Conservation (phyloP, 257 asterid species). For the Sherardia arvensis region DNA sequence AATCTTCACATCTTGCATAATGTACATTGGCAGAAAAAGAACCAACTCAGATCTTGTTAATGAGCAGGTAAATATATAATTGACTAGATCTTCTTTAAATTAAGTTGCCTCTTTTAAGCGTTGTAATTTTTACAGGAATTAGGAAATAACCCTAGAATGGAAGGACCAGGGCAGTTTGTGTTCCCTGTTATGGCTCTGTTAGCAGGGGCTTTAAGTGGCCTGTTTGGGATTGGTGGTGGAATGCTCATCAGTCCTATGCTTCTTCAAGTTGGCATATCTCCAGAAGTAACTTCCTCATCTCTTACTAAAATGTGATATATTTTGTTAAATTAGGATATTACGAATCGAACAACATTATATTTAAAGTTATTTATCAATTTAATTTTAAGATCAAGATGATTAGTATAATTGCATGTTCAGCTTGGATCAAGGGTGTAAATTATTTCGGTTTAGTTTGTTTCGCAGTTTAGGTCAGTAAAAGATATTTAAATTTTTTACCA, state of each 20-base stretch:
- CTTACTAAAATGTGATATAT: no score
- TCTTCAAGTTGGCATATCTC: constrained; percentile 65
- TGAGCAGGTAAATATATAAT: constrained; percentile 30
- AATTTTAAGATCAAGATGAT: no score
- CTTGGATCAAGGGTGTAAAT: no score
- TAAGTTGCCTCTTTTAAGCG: neutral
- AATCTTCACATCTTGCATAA: constrained; percentile 51
- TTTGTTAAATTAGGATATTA: no score
- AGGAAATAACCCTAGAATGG: constrained; percentile 12
- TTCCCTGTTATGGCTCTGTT: constrained; percentile 78
- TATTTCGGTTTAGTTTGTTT: no score
- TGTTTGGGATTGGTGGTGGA: constrained; percentile 94
- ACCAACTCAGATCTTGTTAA: constrained; percentile 5
- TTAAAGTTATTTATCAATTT: no score
- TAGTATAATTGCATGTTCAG: no score
- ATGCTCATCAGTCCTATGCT: constrained; percentile 85
- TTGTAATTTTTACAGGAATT: constrained; percentile 31
- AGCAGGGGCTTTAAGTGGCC: constrained; percentile 78
- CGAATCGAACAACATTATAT: no score
- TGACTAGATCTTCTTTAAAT: neutral
- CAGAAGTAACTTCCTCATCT: constrained; percentile 40
- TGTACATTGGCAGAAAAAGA: constrained; percentile 20
- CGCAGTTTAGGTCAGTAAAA: no score
- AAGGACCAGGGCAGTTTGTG: constrained; percentile 22
- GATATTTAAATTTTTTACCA: no score